Base-by-base conservation (phyloP, 1,139 yeast genomes). In the Arxiozyma bovina region DNA sequence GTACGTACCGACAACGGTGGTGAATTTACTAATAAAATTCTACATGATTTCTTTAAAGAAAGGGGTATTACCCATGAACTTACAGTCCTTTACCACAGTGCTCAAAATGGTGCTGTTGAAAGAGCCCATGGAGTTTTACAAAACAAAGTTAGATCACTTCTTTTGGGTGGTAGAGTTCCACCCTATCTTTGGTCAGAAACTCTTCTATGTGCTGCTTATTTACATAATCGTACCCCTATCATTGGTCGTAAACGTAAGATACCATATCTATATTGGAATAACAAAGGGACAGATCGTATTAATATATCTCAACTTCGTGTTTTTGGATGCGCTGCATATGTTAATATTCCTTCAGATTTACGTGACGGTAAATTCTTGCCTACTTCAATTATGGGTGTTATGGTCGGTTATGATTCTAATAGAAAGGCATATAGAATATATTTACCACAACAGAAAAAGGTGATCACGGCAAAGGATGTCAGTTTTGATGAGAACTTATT, bases 101-200 rank as follows among this genome's bases (percentile, higher is more conserved):
- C 21, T 22, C 58, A 55, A 51, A 58, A 58, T 23, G 58, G 58
- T 21, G 54, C 48, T 23, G 58, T 50, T 18, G 58, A 56, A 34
- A 44, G 57, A 3, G 56, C 58, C 4, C 56, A 55, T 46, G 48
- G 55, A 18, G 12, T 53, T 15, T 43, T 55, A 43, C n/a, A 42
- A 47, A 30, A 12, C 47, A 6, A 40, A 42, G 18, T 20, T 4
- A 23, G 6, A 23, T 23, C 25, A 23, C 25, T 23, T 23, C 25
- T 23, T 23, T 23, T 23, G 25, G 25, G 25, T 23, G 25, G 25
- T 23, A 23, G 25, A 23, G 25, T 23, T 23, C 25, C 25, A 23
- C 25, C 25, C 25, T 23, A 23, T 23, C 25, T 23, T 23, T 23
- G 25, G 25, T 23, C 25, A 23, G 25, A 23, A 23, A 23, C 27